phyloP scores from a whole-genome alignment of 371 early-diverging fungal species.

The Vairimorpha apis region DNA sequence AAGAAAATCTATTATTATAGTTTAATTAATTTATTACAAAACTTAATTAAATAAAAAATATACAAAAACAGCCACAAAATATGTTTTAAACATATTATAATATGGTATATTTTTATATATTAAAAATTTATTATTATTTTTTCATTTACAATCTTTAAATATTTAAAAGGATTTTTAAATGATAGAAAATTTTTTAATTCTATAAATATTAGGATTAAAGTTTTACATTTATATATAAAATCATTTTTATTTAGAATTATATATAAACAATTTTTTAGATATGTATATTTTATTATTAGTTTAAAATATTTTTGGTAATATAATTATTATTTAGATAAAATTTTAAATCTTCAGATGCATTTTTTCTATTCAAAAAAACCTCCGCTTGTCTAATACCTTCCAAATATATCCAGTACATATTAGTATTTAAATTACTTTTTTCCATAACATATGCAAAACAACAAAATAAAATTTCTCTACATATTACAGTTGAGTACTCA shows the following conservation, averaged over 20 bases:
- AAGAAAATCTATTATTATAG: too few species aligned
- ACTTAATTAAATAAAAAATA: too few species aligned
- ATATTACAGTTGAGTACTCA: neutral
- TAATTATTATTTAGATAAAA: conserved; percentile 35
- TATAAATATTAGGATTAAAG: neutral
- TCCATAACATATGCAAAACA: conserved; percentile 34
- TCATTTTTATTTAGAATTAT: neutral
- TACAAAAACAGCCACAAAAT: too few species aligned
- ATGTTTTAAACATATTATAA: too few species aligned
- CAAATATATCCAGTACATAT: conserved; percentile 20
- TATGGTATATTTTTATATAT: too few species aligned
- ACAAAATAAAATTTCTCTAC: conserved; percentile 28
- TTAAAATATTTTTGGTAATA: neutral
- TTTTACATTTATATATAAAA: neutral
- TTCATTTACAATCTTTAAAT: too few species aligned
- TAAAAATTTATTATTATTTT: too few species aligned
- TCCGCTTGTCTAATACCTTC: conserved; percentile 31
- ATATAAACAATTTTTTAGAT: conserved; percentile 17
- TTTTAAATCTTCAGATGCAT: conserved; percentile 3
- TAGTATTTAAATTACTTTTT: conserved; percentile 17
- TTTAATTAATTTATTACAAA: too few species aligned
- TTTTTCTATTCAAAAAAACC: neutral
- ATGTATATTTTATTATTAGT: neutral
- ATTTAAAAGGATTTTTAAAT: too few species aligned
- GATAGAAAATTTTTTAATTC: too few species aligned